phyloP scores from a whole-genome alignment of 345 rosid species.

The Gossypioides kirkii region DNA sequence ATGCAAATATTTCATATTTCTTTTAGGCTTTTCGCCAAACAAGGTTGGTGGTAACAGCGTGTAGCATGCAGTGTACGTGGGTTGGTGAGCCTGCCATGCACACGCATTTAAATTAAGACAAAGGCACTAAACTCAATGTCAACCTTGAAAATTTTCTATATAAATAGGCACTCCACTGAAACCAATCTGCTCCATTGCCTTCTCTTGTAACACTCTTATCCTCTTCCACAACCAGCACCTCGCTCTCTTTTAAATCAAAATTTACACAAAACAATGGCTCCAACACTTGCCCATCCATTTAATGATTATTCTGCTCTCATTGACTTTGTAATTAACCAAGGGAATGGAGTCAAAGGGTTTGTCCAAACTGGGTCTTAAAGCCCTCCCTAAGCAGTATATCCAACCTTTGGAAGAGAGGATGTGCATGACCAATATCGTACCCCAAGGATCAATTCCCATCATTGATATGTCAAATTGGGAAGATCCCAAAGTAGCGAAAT shows the following conservation, averaged over 20 bases:
- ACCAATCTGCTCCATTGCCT: not conserved
- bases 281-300: not conserved
- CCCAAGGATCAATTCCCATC: not conserved
- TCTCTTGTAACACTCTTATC: not conserved
- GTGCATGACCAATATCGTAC: not conserved
- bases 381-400: conserved; percentile 15
- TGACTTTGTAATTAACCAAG: conserved; percentile 16
- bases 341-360: conserved; percentile 23
- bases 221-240: not conserved
- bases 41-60: not conserved
- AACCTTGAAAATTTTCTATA: not conserved
- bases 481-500: conserved; percentile 6
- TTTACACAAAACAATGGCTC: not conserved
- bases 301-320: not conserved
- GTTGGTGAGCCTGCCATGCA: not conserved
- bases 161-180: not conserved
- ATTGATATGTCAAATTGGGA: conserved; percentile 8
- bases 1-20: no score
- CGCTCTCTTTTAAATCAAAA: not conserved
- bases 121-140: not conserved
- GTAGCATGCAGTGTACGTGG: not conserved
- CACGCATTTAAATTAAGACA: not conserved
- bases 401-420: not conserved
- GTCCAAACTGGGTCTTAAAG: conserved; percentile 10
- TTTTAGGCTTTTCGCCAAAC: not conserved